Evolutionary conservation across 352 stramenopile species (phyloP).

Genomic region (Phytophthora ramorum): DNA sequence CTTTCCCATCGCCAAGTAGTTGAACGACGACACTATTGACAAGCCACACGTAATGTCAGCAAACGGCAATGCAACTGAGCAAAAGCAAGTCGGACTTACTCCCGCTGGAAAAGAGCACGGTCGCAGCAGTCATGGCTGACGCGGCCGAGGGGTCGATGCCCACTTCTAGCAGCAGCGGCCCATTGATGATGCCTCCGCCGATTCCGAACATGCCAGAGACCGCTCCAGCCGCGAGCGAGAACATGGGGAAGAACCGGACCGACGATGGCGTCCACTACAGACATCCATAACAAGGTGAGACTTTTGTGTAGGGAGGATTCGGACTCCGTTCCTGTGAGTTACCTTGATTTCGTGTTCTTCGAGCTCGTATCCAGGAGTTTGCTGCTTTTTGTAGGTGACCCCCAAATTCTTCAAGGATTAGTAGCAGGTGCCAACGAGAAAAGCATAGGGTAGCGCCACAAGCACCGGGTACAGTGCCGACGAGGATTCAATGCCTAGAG

Average conservation of each 20-base stretch:
- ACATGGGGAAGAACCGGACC: conserved; percentile 86
- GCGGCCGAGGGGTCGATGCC: conserved; percentile 85
- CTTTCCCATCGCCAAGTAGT: conserved; percentile 62
- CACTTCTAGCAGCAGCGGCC: conserved; percentile 94
- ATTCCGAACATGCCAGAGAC: conserved; percentile 96
- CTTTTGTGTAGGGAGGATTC: background rate
- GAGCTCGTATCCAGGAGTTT: conserved; percentile 57
- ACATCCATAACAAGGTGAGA: conserved; percentile 2
- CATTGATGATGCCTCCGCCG: conserved; percentile 95
- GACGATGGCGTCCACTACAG: conserved; percentile 62
- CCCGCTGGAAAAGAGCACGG: conserved; percentile 71
- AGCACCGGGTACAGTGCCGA: conserved; percentile 81
- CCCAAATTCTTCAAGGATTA: conserved; percentile 64
- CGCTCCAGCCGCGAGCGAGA: conserved; percentile 91
- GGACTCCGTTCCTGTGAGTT: conserved; percentile 11
- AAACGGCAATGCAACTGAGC: background rate
- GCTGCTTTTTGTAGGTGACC: conserved; percentile 54
- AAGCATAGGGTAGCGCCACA: conserved; percentile 63
- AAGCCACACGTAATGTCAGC: conserved; percentile 6
- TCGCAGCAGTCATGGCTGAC: conserved; percentile 90
- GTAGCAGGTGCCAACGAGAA: conserved; percentile 80
- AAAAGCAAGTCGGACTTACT: conserved; percentile 41
- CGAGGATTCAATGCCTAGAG: conserved; percentile 89
- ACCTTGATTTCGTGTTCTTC: conserved; percentile 54
- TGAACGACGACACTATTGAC: conserved; percentile 66